These are phyloP conservation scores for Salix viminalis DNA, from an alignment of 345 rosid genomes.

Conservation along the genomic window DNA sequence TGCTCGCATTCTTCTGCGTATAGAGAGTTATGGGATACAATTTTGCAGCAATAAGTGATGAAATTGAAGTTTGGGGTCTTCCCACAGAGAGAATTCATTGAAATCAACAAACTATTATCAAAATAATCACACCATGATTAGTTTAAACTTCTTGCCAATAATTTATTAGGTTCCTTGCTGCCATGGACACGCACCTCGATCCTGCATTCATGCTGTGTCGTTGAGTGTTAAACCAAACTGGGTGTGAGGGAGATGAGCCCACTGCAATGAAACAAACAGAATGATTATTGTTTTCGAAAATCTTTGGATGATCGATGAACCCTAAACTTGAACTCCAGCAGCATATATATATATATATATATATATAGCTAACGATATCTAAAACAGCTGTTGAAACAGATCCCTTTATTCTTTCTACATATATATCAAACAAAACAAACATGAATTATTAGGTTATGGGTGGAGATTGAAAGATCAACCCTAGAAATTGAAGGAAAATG, in stretches of 20 bases:
- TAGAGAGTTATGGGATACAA: too few relatives aligned
- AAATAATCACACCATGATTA: background rate
- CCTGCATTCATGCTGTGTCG: background rate
- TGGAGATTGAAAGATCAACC: background rate
- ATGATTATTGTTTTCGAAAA: too few relatives aligned
- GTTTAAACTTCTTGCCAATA: background rate
- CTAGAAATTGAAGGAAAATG: background rate
- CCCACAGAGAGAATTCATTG: background rate
- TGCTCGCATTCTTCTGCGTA: too few relatives aligned
- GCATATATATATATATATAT: too few relatives aligned
- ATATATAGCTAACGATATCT: too few relatives aligned
- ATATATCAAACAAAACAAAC: background rate
- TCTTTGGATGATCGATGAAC: too few relatives aligned
- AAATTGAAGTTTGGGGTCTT: background rate
- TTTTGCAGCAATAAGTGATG: too few relatives aligned
- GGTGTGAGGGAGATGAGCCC: conserved; percentile 15
- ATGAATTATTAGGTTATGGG: background rate
- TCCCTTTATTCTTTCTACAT: too few relatives aligned
- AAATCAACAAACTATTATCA: background rate
- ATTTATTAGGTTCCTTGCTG: background rate
- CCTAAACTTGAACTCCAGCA: too few relatives aligned
- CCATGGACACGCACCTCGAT: background rate
- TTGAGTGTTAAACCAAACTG: conserved; percentile 1
- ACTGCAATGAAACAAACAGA: background rate
- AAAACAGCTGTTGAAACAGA: too few relatives aligned